Base-by-base conservation (phyloP, 768 basidiomycete species). In the Psilocybe tampanensis region DNA sequence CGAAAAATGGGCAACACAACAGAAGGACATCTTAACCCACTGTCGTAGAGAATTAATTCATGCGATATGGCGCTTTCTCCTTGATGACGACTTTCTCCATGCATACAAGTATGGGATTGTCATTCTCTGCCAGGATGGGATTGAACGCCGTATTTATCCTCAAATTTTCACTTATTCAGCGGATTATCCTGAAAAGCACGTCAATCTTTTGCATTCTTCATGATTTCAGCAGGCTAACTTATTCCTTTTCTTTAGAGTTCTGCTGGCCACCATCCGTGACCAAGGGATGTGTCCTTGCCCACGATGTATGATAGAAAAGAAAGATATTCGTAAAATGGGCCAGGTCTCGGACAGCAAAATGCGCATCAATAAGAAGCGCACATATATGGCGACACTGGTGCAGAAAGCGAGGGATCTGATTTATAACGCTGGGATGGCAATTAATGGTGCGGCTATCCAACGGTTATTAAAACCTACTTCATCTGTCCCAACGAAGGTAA, bases 101-200 rank as follows among this genome's bases (percentile, higher is more conserved):
- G 64, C 62, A 1, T 76, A 72, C 43, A 45, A 51, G 15, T 60
- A 72, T 48, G 70, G 75, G 0, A 67, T 76, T n/a, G 64, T 72
- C 0, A 58, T 75, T 11, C 45, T 54, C 21, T 75, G 71, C 55
- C 42, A 49, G 7, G 74, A 77, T 61, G 71, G 71, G 1, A 43
- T 75, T 2, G 33, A 29, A 8, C 61, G 74, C 2, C 65, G 69
- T 0, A 59, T 74, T 13, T 74, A 61, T 61, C 68, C 68, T 7
- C 52, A 70, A 1, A 53, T 75, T 2, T 72, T 76, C 21, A 69
- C 69, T 0, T 74, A 74, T 56, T 70, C 66, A 2, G 74, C 74
- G 0, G 73, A 74, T 54, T 75, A 76, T 61, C 70, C 71, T 4
- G 74, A 76, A 52, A 74, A 73, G 74, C 70, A 36, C n/a, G n/a